A percentile compares a stretch with the other conserved stretches of the same genome.
phyloP scores from a whole-genome alignment of 768 basidiomycete species.

The Pulveroboletus sp. region DNA sequence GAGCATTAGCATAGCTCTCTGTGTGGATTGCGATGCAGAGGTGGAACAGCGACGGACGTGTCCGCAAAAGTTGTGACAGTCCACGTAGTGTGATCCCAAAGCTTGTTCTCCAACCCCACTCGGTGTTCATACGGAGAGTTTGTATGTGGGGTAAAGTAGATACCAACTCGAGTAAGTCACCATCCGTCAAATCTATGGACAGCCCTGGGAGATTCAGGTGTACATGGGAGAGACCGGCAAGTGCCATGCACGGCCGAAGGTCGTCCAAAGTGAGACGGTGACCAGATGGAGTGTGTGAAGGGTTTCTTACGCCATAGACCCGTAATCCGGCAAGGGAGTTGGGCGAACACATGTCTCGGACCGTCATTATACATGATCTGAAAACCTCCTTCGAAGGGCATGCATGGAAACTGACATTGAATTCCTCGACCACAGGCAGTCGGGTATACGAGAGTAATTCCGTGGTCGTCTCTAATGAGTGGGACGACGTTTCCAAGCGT shows the following conservation, averaged over 20 bases:
- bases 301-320: neutral
- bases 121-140: too few species aligned
- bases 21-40: too few species aligned
- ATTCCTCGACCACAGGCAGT: neutral
- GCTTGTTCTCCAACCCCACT: too few species aligned
- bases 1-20: too few species aligned
- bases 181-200: slow-evolving; percentile 1
- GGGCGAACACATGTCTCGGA: neutral
- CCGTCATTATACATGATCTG: neutral
- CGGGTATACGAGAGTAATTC: neutral
- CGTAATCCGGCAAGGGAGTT: neutral
- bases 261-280: neutral
- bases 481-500: slow-evolving; percentile 1
- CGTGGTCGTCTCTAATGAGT: neutral
- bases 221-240: neutral
- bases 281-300: neutral
- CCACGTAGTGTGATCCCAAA: too few species aligned
- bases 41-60: too few species aligned
- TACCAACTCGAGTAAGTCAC: slow-evolving; percentile 5
- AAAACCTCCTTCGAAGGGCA: neutral
- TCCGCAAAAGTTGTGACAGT: too few species aligned
- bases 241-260: neutral
- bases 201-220: slow-evolving; percentile 4
- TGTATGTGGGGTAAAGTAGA: slow-evolving; percentile 7
- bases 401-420: neutral